Base-by-base conservation (phyloP, 1,284 basidiomycete species). In the Ustilago esculenta region DNA sequence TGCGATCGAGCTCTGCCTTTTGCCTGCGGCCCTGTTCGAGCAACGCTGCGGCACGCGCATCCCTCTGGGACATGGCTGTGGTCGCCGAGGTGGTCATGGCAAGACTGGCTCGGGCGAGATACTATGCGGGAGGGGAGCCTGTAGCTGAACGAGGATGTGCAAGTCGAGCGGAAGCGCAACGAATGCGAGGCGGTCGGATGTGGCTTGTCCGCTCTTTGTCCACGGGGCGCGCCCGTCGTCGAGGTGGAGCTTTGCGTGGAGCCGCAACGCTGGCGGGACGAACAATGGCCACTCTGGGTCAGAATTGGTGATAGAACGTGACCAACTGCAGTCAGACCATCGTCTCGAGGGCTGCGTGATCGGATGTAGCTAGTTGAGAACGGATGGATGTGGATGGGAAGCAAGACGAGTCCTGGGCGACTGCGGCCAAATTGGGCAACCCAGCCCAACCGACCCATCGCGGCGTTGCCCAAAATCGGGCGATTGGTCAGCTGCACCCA, bases 1-100 rank as follows among this genome's bases (percentile, higher is more conserved):
- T 56, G 17, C 61, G 65, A 18, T 72, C 72, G 30, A 74, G 59
- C 21, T 61, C 56, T 27, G 53, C 52, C 49, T 76, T 73, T 32
- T 72, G 68, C 33, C 35, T 54, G 32, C 60, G 61, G 8, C 65
- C 67, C 25, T 72, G 59, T n/a, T 61, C 47, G 30, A 72, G 67
- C 32, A 75, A 55, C 32, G 53, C 45, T 29, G 60, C 51, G 20
- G 68, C 67, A 9, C 69, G 55, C 25, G 50, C 50, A 30, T 68
- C 64, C 36, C 48, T 56, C 30, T 65, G 65, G 15, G 56, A 55
- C 57, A 63, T 55, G 40, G 56, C 53, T 21, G 45, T 40, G 32
- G 55, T 37, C 20, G 56, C 29, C 8, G 55, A 55, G 15, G 56
- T 42, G 7, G 57, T 59, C 50, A 54, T 58, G 15, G 43, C 14